Base-by-base conservation (phyloP, 305 asterid genomes). In the Ajuga reptans region DNA sequence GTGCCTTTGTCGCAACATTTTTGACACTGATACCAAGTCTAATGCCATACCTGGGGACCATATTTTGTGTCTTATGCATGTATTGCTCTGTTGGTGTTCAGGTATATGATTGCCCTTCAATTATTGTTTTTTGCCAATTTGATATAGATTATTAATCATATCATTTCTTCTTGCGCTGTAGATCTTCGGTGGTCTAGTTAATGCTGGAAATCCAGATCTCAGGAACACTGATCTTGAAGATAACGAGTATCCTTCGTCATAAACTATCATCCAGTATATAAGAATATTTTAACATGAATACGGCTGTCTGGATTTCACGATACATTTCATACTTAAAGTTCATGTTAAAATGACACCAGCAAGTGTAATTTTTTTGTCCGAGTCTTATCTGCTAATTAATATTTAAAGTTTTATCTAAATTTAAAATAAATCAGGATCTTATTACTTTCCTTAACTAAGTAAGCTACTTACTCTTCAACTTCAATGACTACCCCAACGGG, bases 401-500 rank as follows among this genome's bases (percentile, higher is more conserved):
- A 21, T 53, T 60, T 55, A 31, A 39, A 64, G 64, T 62, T 71
- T 27, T 64, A 3, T 21, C 42, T 3, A 1, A 31, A 31, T 33
- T 57, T 33, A 34, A 29, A 9, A 39, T 58, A 53, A 47, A 53
- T 61, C 66, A 15, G 62, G 43, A 72, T 33, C 39, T 73, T 21
- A 47, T 37, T 37, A 57, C 62, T 68, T 62, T 69, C 84, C 96
- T 82, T 93, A 82, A 93, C 93, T 17, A 68, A 53, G 73, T 56
- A 54, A 93, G 99, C 86, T 93, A 93, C 79, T 81, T 91, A 58
- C 92, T 93, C 84, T 93, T 93, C 87, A 93, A 93, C 84, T 93
- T 93, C 88, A 93, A 93, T 67, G 99, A 93, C 80, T 93, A 91
- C 76, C 88, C 99, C 69, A 93, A 84, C 66, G 99, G 99, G 79